Conservation (phyloP, 257 asterid species). For the Schizonepeta tenuifolia region DNA sequence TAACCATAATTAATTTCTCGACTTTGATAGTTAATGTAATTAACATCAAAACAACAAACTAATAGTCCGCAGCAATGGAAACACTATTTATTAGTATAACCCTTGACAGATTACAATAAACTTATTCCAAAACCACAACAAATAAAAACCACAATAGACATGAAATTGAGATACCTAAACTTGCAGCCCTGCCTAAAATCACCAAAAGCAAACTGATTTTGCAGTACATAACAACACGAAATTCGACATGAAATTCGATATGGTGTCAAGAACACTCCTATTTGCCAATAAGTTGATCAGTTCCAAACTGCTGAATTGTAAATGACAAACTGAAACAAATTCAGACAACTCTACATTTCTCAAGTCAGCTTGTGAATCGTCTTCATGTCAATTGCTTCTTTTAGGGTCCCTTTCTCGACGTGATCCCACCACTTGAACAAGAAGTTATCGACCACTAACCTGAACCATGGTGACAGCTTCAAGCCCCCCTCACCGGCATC, state of each 20-base stretch:
- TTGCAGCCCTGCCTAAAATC: background rate
- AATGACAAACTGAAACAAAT: background rate
- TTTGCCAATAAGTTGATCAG: background rate
- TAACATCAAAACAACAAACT: background rate
- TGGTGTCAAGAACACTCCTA: slow-evolving; percentile 17
- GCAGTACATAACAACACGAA: background rate
- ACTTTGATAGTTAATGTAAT: background rate
- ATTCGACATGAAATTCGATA: background rate
- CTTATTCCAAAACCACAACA: slow-evolving; percentile 26
- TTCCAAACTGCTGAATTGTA: slow-evolving; percentile 7
- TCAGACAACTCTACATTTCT: slow-evolving; percentile 4
- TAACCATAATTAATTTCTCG: background rate
- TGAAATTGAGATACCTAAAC: background rate
- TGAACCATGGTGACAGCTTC: slow-evolving; percentile 96
- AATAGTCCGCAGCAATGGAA: background rate
- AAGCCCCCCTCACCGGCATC: slow-evolving; percentile 90
- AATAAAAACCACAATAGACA: slow-evolving; percentile 6
- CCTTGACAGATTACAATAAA: background rate
- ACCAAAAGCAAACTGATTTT: background rate
- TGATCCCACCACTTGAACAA: slow-evolving; percentile 98
- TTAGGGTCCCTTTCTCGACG: slow-evolving; percentile 79
- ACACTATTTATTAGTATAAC: background rate
- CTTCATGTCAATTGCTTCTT: slow-evolving; percentile 79
- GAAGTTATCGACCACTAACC: slow-evolving; percentile 85
- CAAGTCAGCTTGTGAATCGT: slow-evolving; percentile 77